Evolutionary conservation across 208 protist species (phyloP).

Genomic region (Leptomonas pyrrhocoris): DNA sequence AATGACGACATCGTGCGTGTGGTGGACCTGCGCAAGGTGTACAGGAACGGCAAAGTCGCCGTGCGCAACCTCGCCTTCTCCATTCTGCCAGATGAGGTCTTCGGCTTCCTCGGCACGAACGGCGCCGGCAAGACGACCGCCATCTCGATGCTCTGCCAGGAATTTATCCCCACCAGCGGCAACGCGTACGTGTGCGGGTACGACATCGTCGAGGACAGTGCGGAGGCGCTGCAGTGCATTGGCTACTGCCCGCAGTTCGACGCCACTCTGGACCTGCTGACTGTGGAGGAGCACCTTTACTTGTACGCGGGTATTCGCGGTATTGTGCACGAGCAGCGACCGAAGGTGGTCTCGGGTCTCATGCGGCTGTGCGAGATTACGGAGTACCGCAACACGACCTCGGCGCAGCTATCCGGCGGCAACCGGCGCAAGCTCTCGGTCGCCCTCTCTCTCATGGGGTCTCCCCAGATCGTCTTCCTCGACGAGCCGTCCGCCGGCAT

Average conservation of each 20-base stretch:
- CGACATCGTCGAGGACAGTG: slow-evolving; percentile 55
- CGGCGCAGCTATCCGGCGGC: slow-evolving; percentile 53
- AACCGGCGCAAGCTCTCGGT: slow-evolving; percentile 78
- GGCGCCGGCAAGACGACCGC: slow-evolving; percentile 89
- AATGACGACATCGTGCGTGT: slow-evolving; percentile 60
- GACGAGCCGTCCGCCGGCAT: slow-evolving; percentile 80
- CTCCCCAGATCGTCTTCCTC: slow-evolving; percentile 58
- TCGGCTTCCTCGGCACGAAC: slow-evolving; percentile 90
- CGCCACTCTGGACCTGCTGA: slow-evolving; percentile 89
- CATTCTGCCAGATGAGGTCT: slow-evolving; percentile 73
- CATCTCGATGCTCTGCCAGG: slow-evolving; percentile 82
- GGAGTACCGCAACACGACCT: slow-evolving; percentile 34
- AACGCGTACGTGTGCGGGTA: slow-evolving; percentile 62
- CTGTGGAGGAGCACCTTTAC: slow-evolving; percentile 79
- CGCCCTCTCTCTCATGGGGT: slow-evolving; percentile 71
- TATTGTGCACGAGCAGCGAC: slow-evolving; percentile 32
- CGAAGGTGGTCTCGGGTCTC: slow-evolving; percentile 36
- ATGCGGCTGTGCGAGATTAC: slow-evolving; percentile 36
- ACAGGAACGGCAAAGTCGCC: slow-evolving; percentile 64
- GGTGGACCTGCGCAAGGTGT: slow-evolving; percentile 72
- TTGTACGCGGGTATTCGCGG: slow-evolving; percentile 40
- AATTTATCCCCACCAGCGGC: slow-evolving; percentile 73
- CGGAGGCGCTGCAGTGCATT: slow-evolving; percentile 50
- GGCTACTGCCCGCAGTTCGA: slow-evolving; percentile 96
- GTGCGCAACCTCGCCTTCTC: slow-evolving; percentile 76